phyloP scores from a whole-genome alignment of 768 basidiomycete genomes.

The Phanerochaete sordida region DNA sequence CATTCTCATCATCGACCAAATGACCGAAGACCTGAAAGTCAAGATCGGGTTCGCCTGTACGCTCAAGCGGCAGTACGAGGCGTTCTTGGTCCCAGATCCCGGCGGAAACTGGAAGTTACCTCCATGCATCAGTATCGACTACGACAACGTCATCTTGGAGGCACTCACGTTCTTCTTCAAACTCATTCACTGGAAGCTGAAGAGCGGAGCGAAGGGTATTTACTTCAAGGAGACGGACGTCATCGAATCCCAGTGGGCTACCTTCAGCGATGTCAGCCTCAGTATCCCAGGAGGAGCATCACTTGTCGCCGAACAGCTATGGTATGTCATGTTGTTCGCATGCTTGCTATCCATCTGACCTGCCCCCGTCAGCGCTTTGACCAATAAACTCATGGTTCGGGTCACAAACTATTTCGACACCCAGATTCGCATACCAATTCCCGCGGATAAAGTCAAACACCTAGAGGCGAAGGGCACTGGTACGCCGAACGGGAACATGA shows the following conservation, averaged over 20 bases:
- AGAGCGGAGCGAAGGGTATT: slow-evolving; percentile 86
- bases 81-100: slow-evolving; percentile 84
- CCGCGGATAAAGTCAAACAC: slow-evolving; percentile 10
- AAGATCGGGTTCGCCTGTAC: slow-evolving; percentile 90
- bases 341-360: background rate
- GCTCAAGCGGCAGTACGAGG: slow-evolving; percentile 92
- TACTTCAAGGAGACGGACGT: slow-evolving; percentile 98
- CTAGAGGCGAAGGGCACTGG: background rate
- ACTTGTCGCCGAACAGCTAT: slow-evolving; percentile 92
- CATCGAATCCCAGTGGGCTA: slow-evolving; percentile 95
- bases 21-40: slow-evolving; percentile 89
- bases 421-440: slow-evolving; percentile 76
- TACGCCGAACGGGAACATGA: background rate
- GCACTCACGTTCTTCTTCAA: slow-evolving; percentile 89
- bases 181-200: slow-evolving; percentile 93
- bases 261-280: slow-evolving; percentile 89
- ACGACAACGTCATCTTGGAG: slow-evolving; percentile 85
- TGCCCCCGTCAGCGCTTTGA: slow-evolving; percentile 61
- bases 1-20: slow-evolving; percentile 88
- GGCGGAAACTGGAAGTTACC: slow-evolving; percentile 87
- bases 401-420: slow-evolving; percentile 94
- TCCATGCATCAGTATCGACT: slow-evolving; percentile 84
- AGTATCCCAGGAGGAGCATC: slow-evolving; percentile 84
- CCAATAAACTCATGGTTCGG: slow-evolving; percentile 89
- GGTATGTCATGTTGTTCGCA: slow-evolving; percentile 46